phyloP scores from a whole-genome alignment of 768 basidiomycete genomes.

The Pleurotus tuoliensis region DNA sequence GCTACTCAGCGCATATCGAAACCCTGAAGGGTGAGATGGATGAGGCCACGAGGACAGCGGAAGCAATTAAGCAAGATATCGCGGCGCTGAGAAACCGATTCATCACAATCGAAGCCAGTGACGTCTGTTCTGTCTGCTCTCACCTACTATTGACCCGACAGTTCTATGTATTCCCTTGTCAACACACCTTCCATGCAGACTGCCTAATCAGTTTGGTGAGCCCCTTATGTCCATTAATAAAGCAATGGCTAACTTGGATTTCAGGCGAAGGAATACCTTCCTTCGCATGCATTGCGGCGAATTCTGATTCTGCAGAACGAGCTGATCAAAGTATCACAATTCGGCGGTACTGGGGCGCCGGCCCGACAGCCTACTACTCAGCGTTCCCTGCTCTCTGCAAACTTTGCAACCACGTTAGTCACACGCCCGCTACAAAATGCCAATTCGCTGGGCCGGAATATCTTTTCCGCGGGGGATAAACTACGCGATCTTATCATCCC shows the following conservation, averaged over 20 bases:
- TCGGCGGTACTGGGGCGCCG: conserved; percentile 16
- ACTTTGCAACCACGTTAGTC: conserved; percentile 45
- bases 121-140: conserved; percentile 81
- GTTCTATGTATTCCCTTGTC: conserved; percentile 98
- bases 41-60: conserved; percentile 87
- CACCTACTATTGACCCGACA: conserved; percentile 78
- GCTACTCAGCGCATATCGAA: conserved; percentile 90
- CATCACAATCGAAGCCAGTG: conserved; percentile 84
- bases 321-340: conserved; percentile 53
- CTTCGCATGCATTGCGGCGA: conserved; percentile 75
- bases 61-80: conserved; percentile 92
- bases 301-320: conserved; percentile 85
- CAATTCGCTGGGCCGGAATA: conserved; percentile 68
- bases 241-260: too few relatives aligned
- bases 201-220: conserved; percentile 92
- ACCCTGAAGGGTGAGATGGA: conserved; percentile 92
- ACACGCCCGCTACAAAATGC: conserved; percentile 57
- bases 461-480: conserved; percentile 86
- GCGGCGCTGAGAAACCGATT: conserved; percentile 81
- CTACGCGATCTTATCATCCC: conserved; percentile 91
- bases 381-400: conserved; percentile 71
- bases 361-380: conserved; percentile 46
- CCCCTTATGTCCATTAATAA: conserved; percentile 9
- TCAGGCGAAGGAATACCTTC: conserved; percentile 90
- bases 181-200: conserved; percentile 96